Base-by-base conservation (phyloP, 495 filamentous ascomycete species). In the Neurospora sublineolata region DNA sequence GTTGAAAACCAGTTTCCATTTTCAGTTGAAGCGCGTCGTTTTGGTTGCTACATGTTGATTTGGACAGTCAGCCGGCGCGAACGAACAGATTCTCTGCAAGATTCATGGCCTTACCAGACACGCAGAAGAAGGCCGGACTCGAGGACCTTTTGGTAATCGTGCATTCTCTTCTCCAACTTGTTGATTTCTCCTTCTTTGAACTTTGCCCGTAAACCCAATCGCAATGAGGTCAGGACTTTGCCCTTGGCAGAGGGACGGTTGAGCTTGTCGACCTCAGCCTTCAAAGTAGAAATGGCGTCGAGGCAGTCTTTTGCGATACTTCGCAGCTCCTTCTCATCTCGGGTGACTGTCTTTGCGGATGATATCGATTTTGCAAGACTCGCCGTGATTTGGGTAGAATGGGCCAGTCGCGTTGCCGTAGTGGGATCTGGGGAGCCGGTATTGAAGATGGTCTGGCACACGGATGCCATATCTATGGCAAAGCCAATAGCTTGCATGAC, bases 401-500 rank as follows among this genome's bases (percentile, higher is more conserved):
- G 39, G 41, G 52, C 27, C 37, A 73, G 46, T 16, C 41, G 68
- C 7, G 60, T 11, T 5, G 11, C n/a, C 36, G 73, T 68, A 14
- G 3, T 33, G 14, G 71, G 69, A 11, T 77, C 73, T 18, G 71
- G 42, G 14, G 67, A 71, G 27, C 77, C 76, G 12, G 69, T 71
- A 0, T 60, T 16, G 37, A 73, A 72, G 16, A 76, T 30, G 2
- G 42, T 27, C 18, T 68, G 73, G 46, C 41, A 72, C 16, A 68
- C 3, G 7, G 68, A 33, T 2, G 69, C 30, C 27, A 72, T 68
- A 3, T 77, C 68, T 16, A 69, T 60, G 39, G 76, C 67, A 42
- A 76, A 78, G 3, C 39, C n/a, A 4, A 81, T 70, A 1, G 76
- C 67, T 68, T 81, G 79, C 69, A 80, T 75, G 27, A 79, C 74